Base-by-base conservation (phyloP, 2,329 filamentous ascomycete species). In the Malbranchea zuffiana region DNA sequence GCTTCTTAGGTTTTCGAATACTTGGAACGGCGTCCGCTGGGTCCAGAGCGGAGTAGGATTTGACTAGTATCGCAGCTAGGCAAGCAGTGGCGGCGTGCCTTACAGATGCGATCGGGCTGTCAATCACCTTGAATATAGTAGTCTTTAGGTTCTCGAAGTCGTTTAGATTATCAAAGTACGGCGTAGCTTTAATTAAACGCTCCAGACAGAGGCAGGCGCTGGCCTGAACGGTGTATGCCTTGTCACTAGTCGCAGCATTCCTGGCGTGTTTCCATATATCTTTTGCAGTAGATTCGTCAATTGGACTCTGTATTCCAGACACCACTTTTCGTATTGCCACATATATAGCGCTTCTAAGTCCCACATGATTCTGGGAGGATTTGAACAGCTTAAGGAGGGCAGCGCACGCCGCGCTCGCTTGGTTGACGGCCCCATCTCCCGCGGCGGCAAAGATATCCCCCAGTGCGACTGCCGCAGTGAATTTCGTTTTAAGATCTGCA, bases 201-300 rank as follows among this genome's bases (percentile, higher is more conserved):
- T 82, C 80, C 44, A 98, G 63, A 54, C 84, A 92, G 46, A 77
- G 77, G 51, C 82, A 92, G 6, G 84, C 82, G 39, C 77, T 74
- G 11, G 80, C 72, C 55, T 94, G 76, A 5, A 88, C 86, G 21
- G 93, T 69, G 2, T 77, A 70, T 3, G 85, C 82, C 60, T 90
- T 96, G 59, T 98, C 92, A 42, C 69, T 71, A 0, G 77, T 71
- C 18, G 81, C 81, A 48, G 81, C 72, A 57, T 71, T 84, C 44
- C 90, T 78, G 17, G 78, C 80, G 56, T 88, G 82, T 60, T 95
- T 98, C 85, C 86, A 96, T 11, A 92, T 75, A 56, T 95, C 87
- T 52, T 86, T 77, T n/a, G 82, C 82, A 24, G 87, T 69, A 37
- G 66, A 68, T 59, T 98, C 90, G 49, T 98, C 90, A 50, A 88